Percentiles rank a stretch among this genome's conserved stretches.
phyloP scores from a whole-genome alignment of 2,329 filamentous ascomycete species.

The Microdochium trichocladiopsis region DNA sequence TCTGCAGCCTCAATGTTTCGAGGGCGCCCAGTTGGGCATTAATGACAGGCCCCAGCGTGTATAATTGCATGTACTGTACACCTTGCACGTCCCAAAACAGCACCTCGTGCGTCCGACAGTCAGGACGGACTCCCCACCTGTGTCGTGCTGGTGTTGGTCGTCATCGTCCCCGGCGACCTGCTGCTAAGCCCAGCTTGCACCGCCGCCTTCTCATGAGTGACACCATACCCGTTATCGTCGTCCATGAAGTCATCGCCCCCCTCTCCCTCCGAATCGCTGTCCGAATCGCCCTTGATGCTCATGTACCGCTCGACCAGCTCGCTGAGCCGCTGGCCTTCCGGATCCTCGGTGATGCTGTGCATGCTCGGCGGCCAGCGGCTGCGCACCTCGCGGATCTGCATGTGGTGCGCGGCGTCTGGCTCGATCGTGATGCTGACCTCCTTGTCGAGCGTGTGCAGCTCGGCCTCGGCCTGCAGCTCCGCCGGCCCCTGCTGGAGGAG shows the following conservation, averaged over 20 bases:
- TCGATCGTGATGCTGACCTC: neutral
- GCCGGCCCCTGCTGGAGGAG: no score
- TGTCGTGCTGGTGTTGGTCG: neutral
- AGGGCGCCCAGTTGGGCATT: neutral
- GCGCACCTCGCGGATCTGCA: neutral
- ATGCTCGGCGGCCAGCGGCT: neutral
- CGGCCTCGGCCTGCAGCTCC: neutral
- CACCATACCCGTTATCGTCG: neutral
- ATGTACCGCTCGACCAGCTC: constrained; percentile 12
- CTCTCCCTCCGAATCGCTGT: neutral
- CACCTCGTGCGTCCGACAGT: neutral
- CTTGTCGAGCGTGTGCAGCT: neutral
- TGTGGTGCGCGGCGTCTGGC: neutral
- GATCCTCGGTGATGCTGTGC: neutral
- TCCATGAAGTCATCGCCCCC: neutral
- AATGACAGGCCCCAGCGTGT: neutral
- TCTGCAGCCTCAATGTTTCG: neutral
- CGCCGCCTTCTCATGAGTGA: neutral
- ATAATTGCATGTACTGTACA: neutral
- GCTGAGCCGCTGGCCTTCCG: constrained; percentile 8
- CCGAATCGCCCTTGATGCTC: neutral
- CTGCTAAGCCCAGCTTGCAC: neutral
- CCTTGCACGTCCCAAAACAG: neutral
- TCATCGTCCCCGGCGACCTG: neutral
- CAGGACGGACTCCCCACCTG: neutral